Conservation (phyloP, 1,284 basidiomycete species). For the Malassezia japonica region DNA sequence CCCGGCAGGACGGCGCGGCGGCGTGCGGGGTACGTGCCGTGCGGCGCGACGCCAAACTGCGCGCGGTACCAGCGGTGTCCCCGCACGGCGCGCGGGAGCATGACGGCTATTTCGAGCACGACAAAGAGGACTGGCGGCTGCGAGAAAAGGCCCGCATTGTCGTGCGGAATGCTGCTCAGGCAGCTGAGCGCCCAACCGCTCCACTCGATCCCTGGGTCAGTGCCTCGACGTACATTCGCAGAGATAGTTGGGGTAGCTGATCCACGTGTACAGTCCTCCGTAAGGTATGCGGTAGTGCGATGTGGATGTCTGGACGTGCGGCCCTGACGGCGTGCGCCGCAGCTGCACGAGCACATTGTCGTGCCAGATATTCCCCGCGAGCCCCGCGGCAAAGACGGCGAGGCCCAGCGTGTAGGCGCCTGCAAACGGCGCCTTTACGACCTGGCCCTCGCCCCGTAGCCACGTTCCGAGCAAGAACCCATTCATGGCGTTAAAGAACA, state of each 20-base stretch:
- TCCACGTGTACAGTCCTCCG: constrained; percentile 64
- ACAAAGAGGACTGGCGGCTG: constrained; percentile 55
- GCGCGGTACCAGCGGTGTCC: constrained; percentile 71
- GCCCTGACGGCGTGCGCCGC: constrained; percentile 41
- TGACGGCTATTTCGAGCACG: constrained; percentile 59
- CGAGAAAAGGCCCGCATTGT: constrained; percentile 14
- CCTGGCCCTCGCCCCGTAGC: constrained; percentile 8
- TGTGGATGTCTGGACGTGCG: background rate
- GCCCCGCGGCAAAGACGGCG: constrained; percentile 52
- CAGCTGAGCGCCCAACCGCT: constrained; percentile 22
- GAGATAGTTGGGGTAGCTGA: constrained; percentile 87
- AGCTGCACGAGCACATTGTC: constrained; percentile 74
- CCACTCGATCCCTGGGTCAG: constrained; percentile 43
- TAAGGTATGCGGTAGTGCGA: constrained; percentile 68
- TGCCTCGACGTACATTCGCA: constrained; percentile 58
- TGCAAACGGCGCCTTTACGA: background rate
- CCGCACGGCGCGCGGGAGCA: constrained; percentile 68
- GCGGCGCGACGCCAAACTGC: constrained; percentile 54
- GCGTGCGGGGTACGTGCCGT: constrained; percentile 57
- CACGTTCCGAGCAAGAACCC: constrained; percentile 63
- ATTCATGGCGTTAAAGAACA: constrained; percentile 65
- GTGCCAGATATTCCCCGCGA: constrained; percentile 70
- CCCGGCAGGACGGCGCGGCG: constrained; percentile 61
- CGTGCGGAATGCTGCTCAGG: constrained; percentile 11
- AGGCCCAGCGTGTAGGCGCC: background rate